Evolutionary conservation across 2,329 filamentous ascomycete species (phyloP).

Genomic region (Cladosporium sp.): DNA sequence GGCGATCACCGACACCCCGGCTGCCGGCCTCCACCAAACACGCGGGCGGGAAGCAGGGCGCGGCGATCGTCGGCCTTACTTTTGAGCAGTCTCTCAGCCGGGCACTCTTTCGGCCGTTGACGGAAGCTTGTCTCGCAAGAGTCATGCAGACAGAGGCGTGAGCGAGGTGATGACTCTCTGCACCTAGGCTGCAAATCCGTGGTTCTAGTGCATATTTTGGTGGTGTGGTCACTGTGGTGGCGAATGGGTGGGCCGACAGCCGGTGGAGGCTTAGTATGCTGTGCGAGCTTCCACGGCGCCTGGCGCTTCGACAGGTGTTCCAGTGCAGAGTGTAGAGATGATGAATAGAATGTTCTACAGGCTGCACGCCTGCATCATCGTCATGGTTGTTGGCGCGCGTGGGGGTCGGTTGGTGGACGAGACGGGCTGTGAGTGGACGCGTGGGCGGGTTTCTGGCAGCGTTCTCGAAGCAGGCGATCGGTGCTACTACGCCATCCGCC

Average conservation of each 20-base stretch:
- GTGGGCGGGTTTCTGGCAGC: background rate
- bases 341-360: conserved; percentile 3
- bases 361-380: conserved; percentile 8
- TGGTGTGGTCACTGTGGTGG: background rate
- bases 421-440: background rate
- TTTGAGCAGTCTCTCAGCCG: background rate
- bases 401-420: background rate
- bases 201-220: background rate
- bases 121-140: conserved; percentile 11
- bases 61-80: conserved; percentile 19
- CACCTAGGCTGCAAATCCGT: background rate
- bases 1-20: background rate
- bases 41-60: background rate
- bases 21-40: background rate
- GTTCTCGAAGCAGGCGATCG: conserved; percentile 15
- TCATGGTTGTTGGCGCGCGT: background rate
- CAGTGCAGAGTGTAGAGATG: background rate
- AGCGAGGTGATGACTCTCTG: background rate
- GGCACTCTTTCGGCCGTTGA: conserved; percentile 17
- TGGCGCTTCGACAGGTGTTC: background rate
- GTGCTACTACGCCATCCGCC: conserved; percentile 15
- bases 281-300: background rate
- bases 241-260: background rate
- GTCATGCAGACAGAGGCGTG: conserved; percentile 9
- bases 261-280: background rate